Base-by-base conservation (phyloP, 2,329 filamentous ascomycete species). In the Colletotrichum sojae region DNA sequence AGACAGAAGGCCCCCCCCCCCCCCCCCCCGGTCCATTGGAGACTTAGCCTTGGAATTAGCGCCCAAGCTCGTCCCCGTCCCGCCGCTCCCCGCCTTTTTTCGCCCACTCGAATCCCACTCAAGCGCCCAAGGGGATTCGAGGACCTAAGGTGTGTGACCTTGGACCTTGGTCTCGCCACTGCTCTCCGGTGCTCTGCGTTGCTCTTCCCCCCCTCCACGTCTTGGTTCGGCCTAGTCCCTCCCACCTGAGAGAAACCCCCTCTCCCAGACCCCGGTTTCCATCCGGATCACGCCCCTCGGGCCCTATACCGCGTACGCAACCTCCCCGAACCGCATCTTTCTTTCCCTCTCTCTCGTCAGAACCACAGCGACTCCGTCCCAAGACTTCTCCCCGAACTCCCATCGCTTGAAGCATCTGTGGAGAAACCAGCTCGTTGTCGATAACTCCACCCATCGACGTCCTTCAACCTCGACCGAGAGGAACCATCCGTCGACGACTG, bases 41-140 rank as follows among this genome's bases (percentile, higher is more conserved):
- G 46, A 68, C 60, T 58, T 64, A 53, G 53, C 65, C 60, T 64
- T 64, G 60, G 60, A 68, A 68, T 69, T 69, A 69, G 66, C 66
- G 66, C 66, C 66, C 66, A 69, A 69, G 66, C 66, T 60, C 60
- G 60, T 54, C 61, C 55, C 54, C 55, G 54, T 60, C 66, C 66
- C 66, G 61, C 61, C 54, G 53, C 54, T 52, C 56, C 66, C 66
- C 66, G 54, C 54, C 66, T 53, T 66, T 63, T 67, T 69, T 66
- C 51, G 49, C 62, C 66, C 62, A 56, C 62, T 55, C 43, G 54
- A 55, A 59, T 69, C 55, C 66, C 61, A 65, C 66, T 49, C 54
- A 52, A 46, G 61, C 61, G 56, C 31, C 51, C 65, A 39, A 65
- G 63, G 57, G 59, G 53, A 48, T 20, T 36, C 55, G 12, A 55